Base-by-base conservation (phyloP, 2,329 filamentous ascomycete genomes). In the Pestalotiopsis sp. region DNA sequence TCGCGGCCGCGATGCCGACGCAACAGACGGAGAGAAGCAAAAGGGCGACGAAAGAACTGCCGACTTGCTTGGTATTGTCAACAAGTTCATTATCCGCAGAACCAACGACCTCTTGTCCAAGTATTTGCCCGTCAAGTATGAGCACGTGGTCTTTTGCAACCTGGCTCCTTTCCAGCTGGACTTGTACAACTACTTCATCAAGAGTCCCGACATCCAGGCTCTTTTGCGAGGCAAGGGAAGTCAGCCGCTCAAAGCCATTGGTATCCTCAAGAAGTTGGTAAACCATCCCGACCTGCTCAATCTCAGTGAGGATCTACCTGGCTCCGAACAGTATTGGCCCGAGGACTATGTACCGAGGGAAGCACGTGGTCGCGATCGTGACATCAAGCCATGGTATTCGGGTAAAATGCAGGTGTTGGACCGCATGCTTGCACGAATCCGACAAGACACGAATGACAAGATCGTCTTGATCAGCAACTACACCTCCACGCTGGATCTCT, bases 401-500 rank as follows among this genome's bases (percentile, higher is more conserved):
- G 97, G 96, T 63, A 99, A 99, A 81, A 98, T 99, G 94, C 91
- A 93, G 75, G 96, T 99, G 3, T 89, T 99, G n/a, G 96, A 98
- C 77, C 91, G 95, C 68, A 99, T 99, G 97, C 89, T 99, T 64
- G 94, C 95, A 41, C 92, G 95, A 36, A 99, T 99, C 74, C 93
- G 94, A 17, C 91, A 95, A 75, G 95, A 98, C 76, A 98, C 96
- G 0, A 98, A 97, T 75, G 96, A 99, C 87, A 99, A 99, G 81
- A 99, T 99, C 75, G 96, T 99, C 13, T 89, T 99, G 68, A 99
- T 99, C 80, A 97, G 94, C 80, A 99, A 99, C 78, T 99, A 98
- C 81, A 99, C 96, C 0, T 93, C 96, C 75, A 99, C 96, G 0
- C 87, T 99, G 4, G 96, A 99, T 79, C 86, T 99, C 3, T 98